phyloP scores from a whole-genome alignment of 176 grass and related monocot species.

The Dactylis glomerata region DNA sequence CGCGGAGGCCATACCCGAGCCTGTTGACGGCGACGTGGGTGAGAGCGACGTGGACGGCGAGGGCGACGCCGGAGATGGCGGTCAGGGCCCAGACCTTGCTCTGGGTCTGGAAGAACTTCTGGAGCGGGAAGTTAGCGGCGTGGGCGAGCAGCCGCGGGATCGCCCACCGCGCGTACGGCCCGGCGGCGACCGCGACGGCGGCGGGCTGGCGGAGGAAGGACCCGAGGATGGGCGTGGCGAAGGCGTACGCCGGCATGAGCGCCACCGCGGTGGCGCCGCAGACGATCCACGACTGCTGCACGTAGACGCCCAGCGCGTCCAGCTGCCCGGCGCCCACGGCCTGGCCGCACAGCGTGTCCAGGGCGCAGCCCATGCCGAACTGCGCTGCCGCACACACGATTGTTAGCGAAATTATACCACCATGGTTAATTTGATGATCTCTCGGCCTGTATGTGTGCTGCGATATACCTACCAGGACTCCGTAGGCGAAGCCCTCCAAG shows the following conservation, averaged over 20 bases:
- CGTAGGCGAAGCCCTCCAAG: slow-evolving; percentile 52
- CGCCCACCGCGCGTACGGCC: slow-evolving; percentile 43
- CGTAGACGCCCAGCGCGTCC: slow-evolving; percentile 41
- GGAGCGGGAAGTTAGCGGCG: slow-evolving; percentile 55
- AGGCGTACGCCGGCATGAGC: slow-evolving; percentile 40
- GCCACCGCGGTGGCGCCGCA: slow-evolving; percentile 26
- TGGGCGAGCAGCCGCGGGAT: slow-evolving; percentile 50
- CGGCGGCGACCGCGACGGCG: slow-evolving; percentile 18
- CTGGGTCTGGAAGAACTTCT: slow-evolving; percentile 61
- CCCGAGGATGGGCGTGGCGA: slow-evolving; percentile 38
- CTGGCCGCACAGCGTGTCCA: slow-evolving; percentile 62
- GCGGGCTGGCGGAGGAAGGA: slow-evolving; percentile 30
- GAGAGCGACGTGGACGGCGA: slow-evolving; percentile 40
- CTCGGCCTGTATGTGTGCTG: not conserved
- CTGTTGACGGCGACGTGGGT: slow-evolving; percentile 32
- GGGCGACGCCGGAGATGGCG: slow-evolving; percentile 33
- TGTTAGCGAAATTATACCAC: not conserved
- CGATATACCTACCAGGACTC: slow-evolving; percentile 38
- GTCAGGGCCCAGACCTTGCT: slow-evolving; percentile 51
- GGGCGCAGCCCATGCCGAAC: slow-evolving; percentile 63
- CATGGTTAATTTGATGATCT: not conserved
- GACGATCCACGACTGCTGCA: slow-evolving; percentile 60
- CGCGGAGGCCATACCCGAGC: slow-evolving; percentile 37
- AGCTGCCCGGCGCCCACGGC: slow-evolving; percentile 51
- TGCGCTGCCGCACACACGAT: not conserved